Base-by-base conservation (phyloP, 2,329 filamentous ascomycete genomes). In the Ascochyta viciae-villosae region DNA sequence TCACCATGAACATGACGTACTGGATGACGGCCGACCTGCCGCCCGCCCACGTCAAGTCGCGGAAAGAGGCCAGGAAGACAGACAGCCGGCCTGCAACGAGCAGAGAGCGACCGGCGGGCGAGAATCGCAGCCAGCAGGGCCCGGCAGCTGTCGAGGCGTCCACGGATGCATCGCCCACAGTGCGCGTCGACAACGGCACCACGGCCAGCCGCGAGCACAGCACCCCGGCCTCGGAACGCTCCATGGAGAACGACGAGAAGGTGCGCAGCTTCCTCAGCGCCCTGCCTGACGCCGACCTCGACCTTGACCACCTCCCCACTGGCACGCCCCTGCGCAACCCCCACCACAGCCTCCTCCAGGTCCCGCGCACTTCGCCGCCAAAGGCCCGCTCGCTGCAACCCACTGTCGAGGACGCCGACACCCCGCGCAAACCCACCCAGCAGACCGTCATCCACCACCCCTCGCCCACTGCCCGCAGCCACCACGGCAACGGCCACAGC, bases 1-100 rank as follows among this genome's bases (percentile, higher is more conserved):
- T 78, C 56, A 78, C 76, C 6, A 71, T 74, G 69, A 78, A 78
- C 60, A 75, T 78, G 74, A 76, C 75, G 31, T 76, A 73, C 59
- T 78, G 74, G 74, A 78, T 78, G 75, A 73, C 72, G 3, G 65
- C 73, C 24, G 68, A 73, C 47, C 61, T 75, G 33, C 66, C 69
- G 34, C 50, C 64, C 50, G 51, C 66, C 15, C 63, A 70, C 23
- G 70, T 71, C 46, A 69, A 68, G 49, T 72, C 72, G 47, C 63
- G 71, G 26, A 74, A 75, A 41, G 72, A 74, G 37, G 60, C 67
- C 9, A 65, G 61, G 22, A 50, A 53, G 2, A 65, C 54, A 15
- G 53, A 15, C 31, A 56, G 53, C 42, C 60, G 62, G 9, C 42
- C 58, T 3, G 61, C 65, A 13, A 51, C 57, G 16, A 54, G 63